Conservation (phyloP, 2,329 filamentous ascomycete species). For the Sphaerostilbella broomeana region DNA sequence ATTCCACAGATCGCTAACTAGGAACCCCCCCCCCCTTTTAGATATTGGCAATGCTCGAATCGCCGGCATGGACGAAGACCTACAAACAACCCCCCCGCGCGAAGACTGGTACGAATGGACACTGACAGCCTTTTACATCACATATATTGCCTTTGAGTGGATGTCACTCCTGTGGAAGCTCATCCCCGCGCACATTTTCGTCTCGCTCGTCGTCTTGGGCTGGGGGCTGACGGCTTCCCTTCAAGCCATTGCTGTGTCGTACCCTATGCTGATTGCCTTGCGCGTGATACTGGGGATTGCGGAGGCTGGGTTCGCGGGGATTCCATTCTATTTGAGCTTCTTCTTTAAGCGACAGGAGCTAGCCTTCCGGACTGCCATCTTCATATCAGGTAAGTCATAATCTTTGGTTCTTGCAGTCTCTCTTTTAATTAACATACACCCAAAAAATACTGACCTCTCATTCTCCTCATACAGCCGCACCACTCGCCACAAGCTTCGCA, state of each 20-base stretch:
- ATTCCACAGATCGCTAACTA: background rate
- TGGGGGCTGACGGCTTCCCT: conserved; percentile 77
- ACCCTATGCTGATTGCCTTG: conserved; percentile 49
- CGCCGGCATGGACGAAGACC: conserved; percentile 56
- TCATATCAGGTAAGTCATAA: conserved; percentile 61
- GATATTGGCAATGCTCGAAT: conserved; percentile 59
- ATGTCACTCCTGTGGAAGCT: conserved; percentile 57
- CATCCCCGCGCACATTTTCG: conserved; percentile 54
- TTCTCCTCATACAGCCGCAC: conserved; percentile 52
- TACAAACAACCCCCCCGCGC: conserved; percentile 42
- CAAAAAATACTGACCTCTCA: too few relatives aligned
- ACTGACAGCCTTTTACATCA: conserved; percentile 54
- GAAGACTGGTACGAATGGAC: conserved; percentile 53
- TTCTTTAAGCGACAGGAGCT: conserved; percentile 65
- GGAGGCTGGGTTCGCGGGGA: conserved; percentile 59
- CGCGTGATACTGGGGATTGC: conserved; percentile 54
- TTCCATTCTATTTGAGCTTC: conserved; percentile 59
- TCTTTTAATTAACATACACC: too few relatives aligned
- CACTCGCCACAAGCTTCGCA: conserved; percentile 70
- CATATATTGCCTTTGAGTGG: conserved; percentile 60
- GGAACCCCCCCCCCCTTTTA: conserved; percentile 20
- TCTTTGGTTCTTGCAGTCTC: too few relatives aligned
- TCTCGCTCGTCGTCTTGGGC: conserved; percentile 57
- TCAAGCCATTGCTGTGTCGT: conserved; percentile 61
- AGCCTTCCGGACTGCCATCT: conserved; percentile 77